Conservation (phyloP, 1,284 basidiomycete species). For the Clitocybe nebularis region DNA sequence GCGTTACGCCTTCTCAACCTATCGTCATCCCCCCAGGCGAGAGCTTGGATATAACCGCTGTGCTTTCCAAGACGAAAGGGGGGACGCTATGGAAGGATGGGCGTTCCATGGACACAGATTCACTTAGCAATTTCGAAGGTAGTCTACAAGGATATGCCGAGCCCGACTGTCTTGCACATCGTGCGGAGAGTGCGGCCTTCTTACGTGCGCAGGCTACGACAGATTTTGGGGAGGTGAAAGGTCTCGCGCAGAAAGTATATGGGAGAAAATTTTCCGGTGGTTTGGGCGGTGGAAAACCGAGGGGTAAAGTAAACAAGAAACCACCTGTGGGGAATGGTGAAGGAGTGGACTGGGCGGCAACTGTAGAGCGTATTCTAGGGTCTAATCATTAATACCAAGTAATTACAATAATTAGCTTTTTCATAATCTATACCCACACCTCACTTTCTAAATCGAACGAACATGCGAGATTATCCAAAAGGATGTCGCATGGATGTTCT, state of each 20-base stretch:
- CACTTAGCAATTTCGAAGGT: conserved; percentile 20
- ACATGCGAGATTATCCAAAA: too few relatives aligned
- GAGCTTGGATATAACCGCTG: conserved; percentile 70
- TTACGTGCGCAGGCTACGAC: conserved; percentile 70
- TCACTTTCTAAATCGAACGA: too few relatives aligned
- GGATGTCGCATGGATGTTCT: too few relatives aligned
- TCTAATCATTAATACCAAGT: conserved; percentile 7
- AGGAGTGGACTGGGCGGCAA: conserved; percentile 36
- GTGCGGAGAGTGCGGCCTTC: conserved; percentile 58
- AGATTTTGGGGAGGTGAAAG: conserved; percentile 64
- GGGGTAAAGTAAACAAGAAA: conserved; percentile 17
- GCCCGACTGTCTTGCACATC: conserved; percentile 60
- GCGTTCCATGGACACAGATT: conserved; percentile 41
- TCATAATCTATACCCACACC: too few relatives aligned
- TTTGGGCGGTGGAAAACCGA: conserved; percentile 20
- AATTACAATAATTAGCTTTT: neutral
- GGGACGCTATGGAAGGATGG: conserved; percentile 62
- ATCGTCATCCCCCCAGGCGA: conserved; percentile 81
- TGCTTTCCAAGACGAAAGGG: conserved; percentile 64
- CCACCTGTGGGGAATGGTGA: conserved; percentile 29
- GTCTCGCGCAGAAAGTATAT: conserved; percentile 50
- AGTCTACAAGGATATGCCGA: conserved; percentile 43
- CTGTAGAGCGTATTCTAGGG: conserved; percentile 25
- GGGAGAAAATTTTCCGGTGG: conserved; percentile 37
- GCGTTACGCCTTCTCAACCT: conserved; percentile 92